These are phyloP conservation scores for Gigaspora rosea DNA, from an alignment of 192 early-diverging fungal species.

Conservation along the genomic window DNA sequence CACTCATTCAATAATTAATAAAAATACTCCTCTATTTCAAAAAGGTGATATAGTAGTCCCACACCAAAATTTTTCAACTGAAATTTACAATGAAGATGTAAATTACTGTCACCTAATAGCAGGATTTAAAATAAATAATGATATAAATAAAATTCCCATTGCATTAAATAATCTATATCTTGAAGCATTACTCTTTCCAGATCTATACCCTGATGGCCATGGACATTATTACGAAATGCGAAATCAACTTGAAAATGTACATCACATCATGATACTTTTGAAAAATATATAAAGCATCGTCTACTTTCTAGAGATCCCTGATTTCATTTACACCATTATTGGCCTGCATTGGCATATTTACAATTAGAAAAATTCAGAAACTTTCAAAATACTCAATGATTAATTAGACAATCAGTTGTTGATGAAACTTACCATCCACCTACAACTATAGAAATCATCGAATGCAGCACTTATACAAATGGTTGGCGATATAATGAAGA, in stretches of 20 bases:
- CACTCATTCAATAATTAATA: too few species aligned
- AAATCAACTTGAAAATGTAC: background rate
- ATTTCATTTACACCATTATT: too few species aligned
- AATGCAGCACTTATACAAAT: background rate
- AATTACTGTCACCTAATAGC: slow-evolving; percentile 6
- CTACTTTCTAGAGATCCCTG: too few species aligned
- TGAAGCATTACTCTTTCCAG: too few species aligned
- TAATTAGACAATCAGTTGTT: background rate
- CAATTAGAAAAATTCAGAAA: too few species aligned
- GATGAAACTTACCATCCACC: background rate
- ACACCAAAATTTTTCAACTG: slow-evolving; percentile 8
- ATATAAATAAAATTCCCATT: too few species aligned
- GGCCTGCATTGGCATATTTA: too few species aligned
- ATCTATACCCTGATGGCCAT: background rate
- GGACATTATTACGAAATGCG: background rate
- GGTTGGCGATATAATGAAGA: background rate
- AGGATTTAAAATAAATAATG: background rate
- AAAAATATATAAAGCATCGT: too few species aligned
- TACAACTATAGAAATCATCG: background rate
- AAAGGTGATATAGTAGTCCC: slow-evolving; percentile 11
- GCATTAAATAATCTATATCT: too few species aligned
- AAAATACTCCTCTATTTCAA: slow-evolving; percentile 1
- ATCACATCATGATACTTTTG: background rate
- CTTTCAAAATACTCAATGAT: background rate
- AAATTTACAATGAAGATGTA: slow-evolving; percentile 17